Evolutionary conservation across 805 yeast species (phyloP), one percentile per base, ranked within the genome.

Genomic region (Jamesozyma lodderae): DNA sequence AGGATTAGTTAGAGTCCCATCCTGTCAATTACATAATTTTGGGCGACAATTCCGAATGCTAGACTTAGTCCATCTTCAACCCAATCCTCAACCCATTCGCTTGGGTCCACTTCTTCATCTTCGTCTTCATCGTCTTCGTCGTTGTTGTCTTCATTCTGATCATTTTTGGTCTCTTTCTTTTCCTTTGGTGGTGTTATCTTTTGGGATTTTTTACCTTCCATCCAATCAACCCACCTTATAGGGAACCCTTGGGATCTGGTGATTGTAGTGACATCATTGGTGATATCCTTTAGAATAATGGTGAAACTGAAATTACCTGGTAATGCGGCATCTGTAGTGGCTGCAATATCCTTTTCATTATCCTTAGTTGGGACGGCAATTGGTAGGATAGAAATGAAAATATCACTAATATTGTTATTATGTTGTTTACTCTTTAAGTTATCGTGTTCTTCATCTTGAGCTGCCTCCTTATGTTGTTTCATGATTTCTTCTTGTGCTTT

Each of bases 171-270:
- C 46, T 30, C 13, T 6, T 10, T 30, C 6, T 13, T 17, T 14
- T 4, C 20, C 23, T 17, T 17, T 11, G 21, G 15, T 17, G 22
- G n/a, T 19, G 7, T 4, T 15, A 4, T 45, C 42, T 39, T 44
- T 20, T 79, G 30, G 4, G 19, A 29, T 13, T 26, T 10, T 3
- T 40, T 40, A 7, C 56, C 54, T 40, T 56, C 60, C n/a, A 90
- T 69, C 98, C 98, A 92, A n/a, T 74, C 66, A 8, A 87, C 80
- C 98, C 98, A 92, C 55, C 75, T 79, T 33, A 74, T 57, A 9
- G 98, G 97, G 67, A 86, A 81, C 6, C 95, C 77, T 60, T 92
- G 98, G 0, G 97, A 83, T 48, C 80, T 78, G 36, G 85, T 79
- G 21, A 76, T 70, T 32, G 85, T 72, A 6, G 79, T 72, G 45